Conservation (phyloP, 306 rosid species). For the Mimosa bimucronata region DNA sequence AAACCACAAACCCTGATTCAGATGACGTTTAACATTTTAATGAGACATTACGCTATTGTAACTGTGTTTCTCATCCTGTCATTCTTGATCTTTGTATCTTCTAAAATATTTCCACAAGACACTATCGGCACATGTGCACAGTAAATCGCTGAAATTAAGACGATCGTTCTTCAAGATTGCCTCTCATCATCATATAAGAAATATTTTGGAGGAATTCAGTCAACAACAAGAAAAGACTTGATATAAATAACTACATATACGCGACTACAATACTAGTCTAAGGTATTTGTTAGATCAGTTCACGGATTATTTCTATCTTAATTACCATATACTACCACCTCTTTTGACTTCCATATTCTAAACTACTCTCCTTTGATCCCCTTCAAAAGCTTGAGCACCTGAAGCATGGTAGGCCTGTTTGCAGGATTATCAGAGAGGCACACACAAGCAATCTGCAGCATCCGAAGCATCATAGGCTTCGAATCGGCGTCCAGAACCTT, state of each 20-base stretch:
- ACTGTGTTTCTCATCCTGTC: not conserved
- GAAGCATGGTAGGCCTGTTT: conserved; percentile 90
- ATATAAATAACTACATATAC: not conserved
- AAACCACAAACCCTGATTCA: too few species aligned
- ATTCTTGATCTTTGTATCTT: not conserved
- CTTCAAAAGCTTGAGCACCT: conserved; percentile 73
- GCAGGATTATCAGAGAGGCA: conserved; percentile 93
- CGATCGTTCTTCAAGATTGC: not conserved
- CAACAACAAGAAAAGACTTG: not conserved
- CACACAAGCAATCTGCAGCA: conserved; percentile 76
- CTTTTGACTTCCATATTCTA: conserved; percentile 13
- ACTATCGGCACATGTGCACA: not conserved
- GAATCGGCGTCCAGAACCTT: conserved; percentile 69
- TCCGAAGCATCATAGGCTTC: conserved; percentile 80
- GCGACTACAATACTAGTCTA: not conserved
- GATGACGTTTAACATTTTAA: too few species aligned
- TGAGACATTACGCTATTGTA: too few species aligned
- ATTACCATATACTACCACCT: conserved; percentile 11
- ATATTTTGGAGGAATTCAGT: not conserved
- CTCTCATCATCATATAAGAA: not conserved
- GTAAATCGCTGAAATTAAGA: not conserved
- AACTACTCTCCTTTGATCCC: conserved; percentile 66
- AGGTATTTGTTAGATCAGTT: conserved; percentile 20
- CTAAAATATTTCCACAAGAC: not conserved
- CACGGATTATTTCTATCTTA: conserved; percentile 5